A percentile compares a stretch with the other conserved stretches of the same genome.
Conservation (phyloP, 2,329 filamentous ascomycete species). For the Daldinia eschscholtzii region DNA sequence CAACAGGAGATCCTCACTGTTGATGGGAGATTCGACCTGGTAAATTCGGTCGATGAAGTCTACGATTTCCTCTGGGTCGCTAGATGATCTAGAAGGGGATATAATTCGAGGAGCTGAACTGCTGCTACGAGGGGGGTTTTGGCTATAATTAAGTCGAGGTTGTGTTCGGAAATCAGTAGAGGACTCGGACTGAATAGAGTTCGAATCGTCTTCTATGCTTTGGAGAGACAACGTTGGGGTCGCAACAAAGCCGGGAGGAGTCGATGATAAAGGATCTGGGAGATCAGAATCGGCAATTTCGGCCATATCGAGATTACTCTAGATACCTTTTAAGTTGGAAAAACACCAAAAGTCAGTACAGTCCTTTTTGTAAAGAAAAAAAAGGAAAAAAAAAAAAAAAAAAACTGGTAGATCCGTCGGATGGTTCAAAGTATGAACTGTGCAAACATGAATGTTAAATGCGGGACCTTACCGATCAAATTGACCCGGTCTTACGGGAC, state of each 20-base stretch:
- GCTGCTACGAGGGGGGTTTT: not conserved
- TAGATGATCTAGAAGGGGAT: conserved; percentile 17
- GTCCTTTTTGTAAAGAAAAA: not conserved
- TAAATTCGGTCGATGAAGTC: conserved; percentile 13
- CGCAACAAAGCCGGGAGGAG: conserved; percentile 18
- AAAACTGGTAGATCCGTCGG: not conserved
- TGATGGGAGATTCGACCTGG: not conserved
- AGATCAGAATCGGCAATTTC: conserved; percentile 44
- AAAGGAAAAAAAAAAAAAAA: conserved; percentile 9
- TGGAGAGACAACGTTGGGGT: conserved; percentile 11
- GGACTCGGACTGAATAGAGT: conserved; percentile 23
- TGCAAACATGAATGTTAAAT: conserved; percentile 22
- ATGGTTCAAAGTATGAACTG: conserved; percentile 12
- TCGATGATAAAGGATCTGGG: conserved; percentile 26
- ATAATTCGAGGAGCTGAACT: not conserved
- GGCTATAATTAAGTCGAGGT: not conserved
- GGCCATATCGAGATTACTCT: conserved; percentile 38
- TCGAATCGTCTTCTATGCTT: conserved; percentile 12
- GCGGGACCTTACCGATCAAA: conserved; percentile 10
- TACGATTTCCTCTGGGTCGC: conserved; percentile 25
- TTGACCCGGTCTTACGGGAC: conserved; percentile 3
- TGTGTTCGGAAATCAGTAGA: not conserved
- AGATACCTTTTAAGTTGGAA: conserved; percentile 6
- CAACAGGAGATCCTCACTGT: not conserved
- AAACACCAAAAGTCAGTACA: conserved; percentile 12